A percentile compares a stretch with the other conserved stretches of the same genome.
phyloP scores from a whole-genome alignment of 106 monocot species.

The Hemerocallis citrina region DNA sequence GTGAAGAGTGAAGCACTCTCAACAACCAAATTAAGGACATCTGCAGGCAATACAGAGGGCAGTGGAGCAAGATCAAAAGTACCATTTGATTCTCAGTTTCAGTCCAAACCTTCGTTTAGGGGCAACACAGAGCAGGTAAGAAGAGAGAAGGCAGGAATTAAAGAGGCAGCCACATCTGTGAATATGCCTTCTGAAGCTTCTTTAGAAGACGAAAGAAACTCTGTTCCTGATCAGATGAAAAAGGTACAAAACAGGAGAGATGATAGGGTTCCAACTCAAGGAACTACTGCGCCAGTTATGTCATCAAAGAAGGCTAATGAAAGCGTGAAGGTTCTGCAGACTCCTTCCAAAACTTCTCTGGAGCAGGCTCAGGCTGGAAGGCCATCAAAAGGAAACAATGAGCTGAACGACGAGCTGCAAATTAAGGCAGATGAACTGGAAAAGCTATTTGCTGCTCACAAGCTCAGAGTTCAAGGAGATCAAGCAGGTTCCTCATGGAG shows the following conservation, averaged over 20 bases:
- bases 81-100: conserved; percentile 11
- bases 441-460: conserved; percentile 86
- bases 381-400: conserved; percentile 60
- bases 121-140: conserved; percentile 14
- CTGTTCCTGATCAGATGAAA: conserved; percentile 19
- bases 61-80: conserved; percentile 16
- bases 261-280: conserved; percentile 8
- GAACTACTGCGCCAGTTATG: not conserved
- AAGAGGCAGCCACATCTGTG: conserved; percentile 8
- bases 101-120: conserved; percentile 7
- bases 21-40: conserved; percentile 11
- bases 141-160: conserved; percentile 15
- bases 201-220: conserved; percentile 16
- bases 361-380: conserved; percentile 23
- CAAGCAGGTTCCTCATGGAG: conserved; percentile 34
- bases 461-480: conserved; percentile 50
- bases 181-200: conserved; percentile 5
- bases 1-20: conserved; percentile 15
- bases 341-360: conserved; percentile 8
- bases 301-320: conserved; percentile 25
- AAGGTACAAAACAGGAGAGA: conserved; percentile 20
- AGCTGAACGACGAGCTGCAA: conserved; percentile 67
- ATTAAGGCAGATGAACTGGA: conserved; percentile 89
- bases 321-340: conserved; percentile 4
- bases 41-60: conserved; percentile 16